Evolutionary conservation across 169 alveolate species (phyloP), one percentile per base, ranked within the genome.

Genomic region (Eimeria falciformis): DNA sequence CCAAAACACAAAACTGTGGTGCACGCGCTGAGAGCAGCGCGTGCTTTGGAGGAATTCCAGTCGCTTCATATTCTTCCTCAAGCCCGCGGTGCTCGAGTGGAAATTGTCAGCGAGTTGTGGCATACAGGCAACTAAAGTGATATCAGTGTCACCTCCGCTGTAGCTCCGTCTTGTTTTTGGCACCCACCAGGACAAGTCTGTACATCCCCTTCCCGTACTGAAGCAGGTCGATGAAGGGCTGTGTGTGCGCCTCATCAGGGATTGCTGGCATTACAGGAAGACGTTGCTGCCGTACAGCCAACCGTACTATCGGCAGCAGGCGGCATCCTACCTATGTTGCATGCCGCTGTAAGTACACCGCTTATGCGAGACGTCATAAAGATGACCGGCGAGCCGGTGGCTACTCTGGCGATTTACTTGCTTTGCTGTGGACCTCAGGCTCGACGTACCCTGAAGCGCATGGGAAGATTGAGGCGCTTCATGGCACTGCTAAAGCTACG

Each of bases 381-480:
- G 40, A 33, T 33, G 40, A 33, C 40, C 40, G 2, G 11, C 29
- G 21, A 5, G 25, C 29, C 71, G 14, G 21, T 17, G 21, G 25
- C 27, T 71, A 33, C 7, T 37, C 14, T 71, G 29, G 5, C 37
- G 58, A 17, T 14, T 1, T 12, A 33, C 33, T 9, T 53, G 65
- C 65, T 17, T 53, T 5, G 5, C n/a, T 53, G 65, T 53, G 65
- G 18, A 53, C 65, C 27, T n/a, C 75, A 79, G 88, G 88, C 88
- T 37, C 62, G 56, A 47, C 88, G 88, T 43, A 55, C 50, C 17
- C 55, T 79, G 11, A 79, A 79, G 21, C 62, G 50, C 21, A 12
- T 79, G 88, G 88, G 88, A 33, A 55, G 88, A 33, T 55, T 79
- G 88, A 68, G 88, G 3, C 88, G 88, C n/a, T 79, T 79, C 50